Evolutionary conservation across 169 alveolate genomes (phyloP).

Genomic region (Toxoplasma gondii): DNA sequence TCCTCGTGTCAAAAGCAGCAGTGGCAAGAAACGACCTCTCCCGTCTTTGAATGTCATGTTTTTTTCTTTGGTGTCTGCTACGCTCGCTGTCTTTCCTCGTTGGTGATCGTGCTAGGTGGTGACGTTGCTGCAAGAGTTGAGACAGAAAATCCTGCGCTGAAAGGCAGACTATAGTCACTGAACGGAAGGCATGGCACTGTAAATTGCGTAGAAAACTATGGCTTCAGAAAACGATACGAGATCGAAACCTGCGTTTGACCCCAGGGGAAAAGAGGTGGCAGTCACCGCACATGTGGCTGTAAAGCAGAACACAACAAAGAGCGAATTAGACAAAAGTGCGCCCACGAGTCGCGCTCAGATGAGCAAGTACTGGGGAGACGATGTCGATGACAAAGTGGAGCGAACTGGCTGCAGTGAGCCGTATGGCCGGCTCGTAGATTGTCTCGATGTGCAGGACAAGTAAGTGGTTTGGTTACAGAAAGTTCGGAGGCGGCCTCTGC

Average conservation of each 20-base stretch:
- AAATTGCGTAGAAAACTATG: not conserved
- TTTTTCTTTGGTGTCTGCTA: too few species aligned
- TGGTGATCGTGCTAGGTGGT: too few species aligned
- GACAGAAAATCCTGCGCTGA: too few species aligned
- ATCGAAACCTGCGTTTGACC: not conserved
- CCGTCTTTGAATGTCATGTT: too few species aligned
- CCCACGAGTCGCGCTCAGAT: not conserved
- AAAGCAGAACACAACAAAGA: too few species aligned
- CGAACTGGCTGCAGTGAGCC: constrained; percentile 22
- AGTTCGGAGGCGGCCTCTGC: too few species aligned
- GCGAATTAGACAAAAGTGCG: not conserved
- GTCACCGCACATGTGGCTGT: not conserved
- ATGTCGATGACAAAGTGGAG: constrained; percentile 29
- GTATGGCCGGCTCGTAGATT: not conserved
- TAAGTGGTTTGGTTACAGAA: not conserved
- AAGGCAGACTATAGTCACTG: too few species aligned
- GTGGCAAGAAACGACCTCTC: too few species aligned
- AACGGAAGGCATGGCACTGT: too few species aligned
- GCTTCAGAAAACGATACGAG: not conserved
- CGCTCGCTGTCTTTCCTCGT: too few species aligned
- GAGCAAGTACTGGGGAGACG: constrained; percentile 30
- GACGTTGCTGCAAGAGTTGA: too few species aligned
- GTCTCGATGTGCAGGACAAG: constrained; percentile 21
- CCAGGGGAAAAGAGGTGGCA: not conserved
- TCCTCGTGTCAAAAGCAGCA: too few species aligned